Evolutionary conservation across 305 asterid genomes (phyloP), one percentile per base, ranked within the genome.

Genomic region (Stenogyne calaminthoides): DNA sequence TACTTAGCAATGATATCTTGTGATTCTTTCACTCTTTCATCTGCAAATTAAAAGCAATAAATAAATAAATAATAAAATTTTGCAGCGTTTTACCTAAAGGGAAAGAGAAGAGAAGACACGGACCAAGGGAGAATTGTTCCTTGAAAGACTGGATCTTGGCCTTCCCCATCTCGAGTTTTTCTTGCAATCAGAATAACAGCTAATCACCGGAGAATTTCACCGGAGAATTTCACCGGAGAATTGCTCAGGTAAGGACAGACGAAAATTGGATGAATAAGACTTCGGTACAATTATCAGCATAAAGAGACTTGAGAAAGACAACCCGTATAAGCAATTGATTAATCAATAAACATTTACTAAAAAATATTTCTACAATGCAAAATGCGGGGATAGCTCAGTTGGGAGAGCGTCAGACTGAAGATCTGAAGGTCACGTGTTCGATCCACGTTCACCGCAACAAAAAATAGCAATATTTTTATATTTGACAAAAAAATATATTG

Each of bases 401-500:
- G 92, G 93, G 97, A 91, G 97, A 89, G 95, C 90, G 91, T 86
- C 96, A 89, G 91, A 88, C 96, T 89, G 88, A 90, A 90, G 88
- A 93, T 88, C 96, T 87, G 87, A 88, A 88, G 89, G 96, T 90
- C 96, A 58, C 87, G 96, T 92, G 97, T 88, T 87, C 91, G 96
- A 90, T 90, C 92, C 94, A 89, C 95, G 89, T 62, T 91, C 96
- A 88, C 95, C 86, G 91, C 90, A n/a, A n/a, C n/a, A n/a, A n/a
- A n/a, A n/a, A n/a, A n/a, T n/a, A n/a, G n/a, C n/a, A n/a, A n/a
- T n/a, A n/a, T n/a, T n/a, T n/a, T n/a, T n/a, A n/a, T n/a, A n/a
- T n/a, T n/a, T n/a, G n/a, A n/a, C n/a, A n/a, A n/a, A n/a, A n/a
- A n/a, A n/a, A n/a, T n/a, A n/a, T n/a, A n/a, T n/a, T n/a, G n/a